Conservation (phyloP, 495 filamentous ascomycete genomes). For the Penicillium crystallinum region DNA sequence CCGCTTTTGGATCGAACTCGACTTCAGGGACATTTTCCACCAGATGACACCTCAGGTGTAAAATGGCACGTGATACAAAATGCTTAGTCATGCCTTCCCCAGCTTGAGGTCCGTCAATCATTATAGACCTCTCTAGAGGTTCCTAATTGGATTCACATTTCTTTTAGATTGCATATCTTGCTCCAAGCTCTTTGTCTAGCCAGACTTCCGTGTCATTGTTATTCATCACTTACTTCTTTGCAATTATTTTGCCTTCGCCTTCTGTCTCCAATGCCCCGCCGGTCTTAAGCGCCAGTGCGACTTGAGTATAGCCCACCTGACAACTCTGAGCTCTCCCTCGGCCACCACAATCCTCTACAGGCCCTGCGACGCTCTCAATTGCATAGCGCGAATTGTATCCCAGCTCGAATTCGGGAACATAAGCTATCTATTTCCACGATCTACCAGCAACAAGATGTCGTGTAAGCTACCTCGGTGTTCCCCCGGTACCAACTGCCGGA, state of each 20-base stretch:
- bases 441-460: constrained; percentile 30
- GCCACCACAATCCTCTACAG: neutral
- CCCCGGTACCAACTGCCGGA: constrained; percentile 16
- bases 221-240: neutral
- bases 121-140: neutral
- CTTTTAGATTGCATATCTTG: neutral
- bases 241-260: constrained; percentile 2
- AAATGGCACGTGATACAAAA: neutral
- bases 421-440: neutral
- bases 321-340: constrained; percentile 9
- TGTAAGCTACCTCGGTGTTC: constrained; percentile 33
- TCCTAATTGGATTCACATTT: neutral
- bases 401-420: neutral
- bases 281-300: constrained; percentile 44
- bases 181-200: constrained; percentile 4
- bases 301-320: constrained; percentile 25
- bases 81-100: constrained; percentile 9
- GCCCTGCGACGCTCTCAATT: neutral
- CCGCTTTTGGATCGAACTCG: too few relatives aligned
- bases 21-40: too few relatives aligned
- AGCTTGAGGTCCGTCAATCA: constrained; percentile 8
- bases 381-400: neutral
- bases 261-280: constrained; percentile 31
- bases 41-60: neutral
- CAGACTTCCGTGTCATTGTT: neutral